Evolutionary conservation across 345 rosid genomes (phyloP), one percentile per base, ranked within the genome.

Genomic region (Dipteronia dyeriana): DNA sequence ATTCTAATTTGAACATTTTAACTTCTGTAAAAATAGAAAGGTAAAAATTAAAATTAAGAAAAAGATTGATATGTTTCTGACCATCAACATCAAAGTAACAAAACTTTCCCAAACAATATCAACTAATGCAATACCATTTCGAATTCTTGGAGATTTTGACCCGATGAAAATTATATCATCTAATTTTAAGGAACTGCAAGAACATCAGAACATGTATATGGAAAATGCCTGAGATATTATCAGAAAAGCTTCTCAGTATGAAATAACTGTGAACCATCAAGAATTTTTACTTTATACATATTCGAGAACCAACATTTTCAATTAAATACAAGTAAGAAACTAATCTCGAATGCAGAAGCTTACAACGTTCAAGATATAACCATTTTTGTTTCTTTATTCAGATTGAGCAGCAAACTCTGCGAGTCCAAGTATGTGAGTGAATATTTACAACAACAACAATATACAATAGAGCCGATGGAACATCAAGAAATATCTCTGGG

Each of bases 361-460:
- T 77, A 53, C 56, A 78, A 62, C 17, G 62, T 77, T 51, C 56
- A 39, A 43, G 71, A 75, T 43, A 75, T 43, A 39, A 59, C 23
- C 39, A 1, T 7, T 54, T 31, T 43, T 9, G 78, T 74, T 43
- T 16, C 62, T 54, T 69, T 72, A n/a, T 51, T 75, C 51, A 77
- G 80, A 62, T 68, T 45, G 31, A 76, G 78, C 72, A 73, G 73
- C 75, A 69, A 49, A 68, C 43, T 72, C 60, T 31, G 53, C 38
- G 53, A 71, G 20, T 49, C 53, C 61, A 70, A 31, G 70, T 41
- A 73, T 39, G 61, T 41, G 57, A 39, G 62, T 75, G 34, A 72
- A 23, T 84, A 86, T 82, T 72, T 84, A 82, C 83, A 82, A 49
- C 70, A 73, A 74, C 53, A 26, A 38, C 57, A 16, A 67, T 20